Evolutionary conservation across 352 stramenopile species (phyloP).

Genomic region (Phytophthora megakarya): DNA sequence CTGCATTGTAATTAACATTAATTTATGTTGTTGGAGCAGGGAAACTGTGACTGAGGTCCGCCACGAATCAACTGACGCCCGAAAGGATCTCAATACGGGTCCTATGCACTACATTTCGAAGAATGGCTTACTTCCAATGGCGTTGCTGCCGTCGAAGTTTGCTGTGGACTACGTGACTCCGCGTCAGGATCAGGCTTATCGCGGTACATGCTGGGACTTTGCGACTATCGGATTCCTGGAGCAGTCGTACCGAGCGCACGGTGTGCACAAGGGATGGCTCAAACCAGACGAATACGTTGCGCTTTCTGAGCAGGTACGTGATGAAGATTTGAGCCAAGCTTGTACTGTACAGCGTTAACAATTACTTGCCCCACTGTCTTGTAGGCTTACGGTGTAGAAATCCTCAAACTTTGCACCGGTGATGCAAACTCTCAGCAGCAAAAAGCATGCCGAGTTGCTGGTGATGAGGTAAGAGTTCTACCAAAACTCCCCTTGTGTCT

Average conservation of each 20-base stretch:
- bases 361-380: constrained; percentile 1
- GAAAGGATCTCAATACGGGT: constrained; percentile 11
- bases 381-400: constrained; percentile 71
- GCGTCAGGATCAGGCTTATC: constrained; percentile 72
- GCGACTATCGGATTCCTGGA: constrained; percentile 79
- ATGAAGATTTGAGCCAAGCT: neutral
- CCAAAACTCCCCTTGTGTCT: neutral
- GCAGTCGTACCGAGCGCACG: constrained; percentile 77
- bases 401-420: constrained; percentile 73
- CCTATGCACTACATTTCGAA: constrained; percentile 26
- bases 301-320: constrained; percentile 72
- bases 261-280: constrained; percentile 70
- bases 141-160: constrained; percentile 79
- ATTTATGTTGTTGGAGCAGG: constrained; percentile 13
- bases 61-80: constrained; percentile 17
- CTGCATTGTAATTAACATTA: neutral
- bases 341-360: neutral
- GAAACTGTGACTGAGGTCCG: constrained; percentile 20
- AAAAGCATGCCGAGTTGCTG: constrained; percentile 68
- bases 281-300: constrained; percentile 72
- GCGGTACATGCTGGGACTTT: constrained; percentile 86
- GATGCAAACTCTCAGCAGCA: constrained; percentile 68
- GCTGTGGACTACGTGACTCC: constrained; percentile 79
- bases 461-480: constrained; percentile 46
- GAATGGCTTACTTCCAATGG: constrained; percentile 60